Base-by-base conservation (phyloP, 352 stramenopile species). In the Albugo candida region DNA sequence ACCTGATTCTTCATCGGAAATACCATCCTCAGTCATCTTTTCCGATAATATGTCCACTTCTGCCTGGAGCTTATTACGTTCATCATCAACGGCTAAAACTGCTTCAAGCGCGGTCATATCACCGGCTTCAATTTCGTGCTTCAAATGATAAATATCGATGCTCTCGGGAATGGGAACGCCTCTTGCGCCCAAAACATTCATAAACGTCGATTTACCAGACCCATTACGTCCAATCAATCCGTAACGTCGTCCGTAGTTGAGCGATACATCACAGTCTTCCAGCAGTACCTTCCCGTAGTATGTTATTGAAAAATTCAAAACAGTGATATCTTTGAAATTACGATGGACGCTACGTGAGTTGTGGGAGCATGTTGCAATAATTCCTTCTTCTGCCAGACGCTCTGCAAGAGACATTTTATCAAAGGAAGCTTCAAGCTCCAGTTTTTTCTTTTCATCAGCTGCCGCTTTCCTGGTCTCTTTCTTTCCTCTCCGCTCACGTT, bases 211-310 rank as follows among this genome's bases (percentile, higher is more conserved):
- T 58, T 98, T 97, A 55, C 92, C 92, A 18, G 68, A 95, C 3
- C 92, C 92, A 66, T 98, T 98, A 53, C 86, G 74, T 17, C 95
- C 94, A 46, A 98, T 94, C 18, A 99, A 68, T 16, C 85, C 94
- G 59, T 99, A 99, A 5, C 94, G 86, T 58, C 95, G 93, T 21
- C 95, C 95, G 63, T 95, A 96, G 75, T 98, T 99, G 48, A 99
- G 71, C 51, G 94, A 79, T 47, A 98, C 87, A 47, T 94, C 82
- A 44, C 87, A 96, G 58, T 95, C 92, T 56, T 98, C 92, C 56
- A 99, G 68, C 31, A 99, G 66, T 40, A 93, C 75, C 54, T 95
- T 96, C 47, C 92, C 92, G 65, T 95, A 92, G 73, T 96, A 98
- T 21, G 84, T 92, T 48, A 98, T 88, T 45, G 86, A 95, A 42